phyloP scores from a whole-genome alignment of 2,329 filamentous ascomycete species.

The Aspergillus sergii region DNA sequence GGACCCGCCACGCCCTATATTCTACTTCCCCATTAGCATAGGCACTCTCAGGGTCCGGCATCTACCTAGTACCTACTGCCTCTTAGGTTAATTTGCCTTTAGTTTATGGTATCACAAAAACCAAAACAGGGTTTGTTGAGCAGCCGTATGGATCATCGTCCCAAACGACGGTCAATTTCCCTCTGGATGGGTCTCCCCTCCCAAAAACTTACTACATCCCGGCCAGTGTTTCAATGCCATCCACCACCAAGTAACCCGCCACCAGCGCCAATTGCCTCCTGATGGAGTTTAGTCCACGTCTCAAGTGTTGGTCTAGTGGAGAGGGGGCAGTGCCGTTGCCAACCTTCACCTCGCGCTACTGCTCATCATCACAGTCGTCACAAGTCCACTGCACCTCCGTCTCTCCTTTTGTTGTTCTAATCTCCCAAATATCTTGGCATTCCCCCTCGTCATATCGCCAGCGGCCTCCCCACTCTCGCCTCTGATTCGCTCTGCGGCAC shows the following conservation, averaged over 20 bases:
- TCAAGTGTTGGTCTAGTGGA: background rate
- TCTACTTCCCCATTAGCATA: background rate
- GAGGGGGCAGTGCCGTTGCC: conserved; percentile 2
- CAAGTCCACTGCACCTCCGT: conserved; percentile 1
- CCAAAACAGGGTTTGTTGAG: background rate
- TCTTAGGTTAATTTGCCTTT: background rate
- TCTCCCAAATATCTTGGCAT: conserved; percentile 1
- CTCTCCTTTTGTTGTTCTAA: conserved; percentile 1
- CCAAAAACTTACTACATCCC: conserved; percentile 14
- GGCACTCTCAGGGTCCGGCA: background rate
- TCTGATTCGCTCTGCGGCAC: conserved; percentile 16
- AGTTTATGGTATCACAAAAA: background rate
- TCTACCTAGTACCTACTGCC: background rate
- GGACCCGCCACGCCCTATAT: background rate
- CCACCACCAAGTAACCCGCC: conserved; percentile 9
- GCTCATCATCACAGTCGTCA: conserved; percentile 12
- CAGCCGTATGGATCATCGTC: background rate
- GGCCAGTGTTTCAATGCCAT: conserved; percentile 28
- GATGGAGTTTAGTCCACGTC: background rate
- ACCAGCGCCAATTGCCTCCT: conserved; percentile 11
- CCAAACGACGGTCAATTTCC: conserved; percentile 3
- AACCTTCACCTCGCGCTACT: conserved; percentile 5
- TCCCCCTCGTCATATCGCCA: background rate
- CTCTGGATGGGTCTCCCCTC: background rate
- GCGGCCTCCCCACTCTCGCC: background rate